Evolutionary conservation across 306 rosid species (phyloP), one percentile per base, ranked within the genome.

Genomic region (Quercus dentata): DNA sequence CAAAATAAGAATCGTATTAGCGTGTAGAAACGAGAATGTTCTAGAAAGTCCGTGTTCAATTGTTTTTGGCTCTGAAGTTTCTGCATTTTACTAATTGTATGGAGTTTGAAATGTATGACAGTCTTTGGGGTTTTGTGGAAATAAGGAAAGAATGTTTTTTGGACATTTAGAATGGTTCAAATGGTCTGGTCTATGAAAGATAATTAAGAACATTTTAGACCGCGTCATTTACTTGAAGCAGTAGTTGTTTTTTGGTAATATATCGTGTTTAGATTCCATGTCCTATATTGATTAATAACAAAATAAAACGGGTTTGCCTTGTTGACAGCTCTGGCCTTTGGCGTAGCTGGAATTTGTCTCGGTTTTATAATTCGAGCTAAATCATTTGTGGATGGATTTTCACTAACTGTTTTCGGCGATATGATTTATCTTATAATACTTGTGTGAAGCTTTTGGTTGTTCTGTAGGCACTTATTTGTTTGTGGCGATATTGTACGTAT

Each of bases 301-400:
- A 63, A 67, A 52, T 52, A 14, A 68, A 72, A 80, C 78, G 31
- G 23, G 62, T 80, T 76, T 74, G 81, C 78, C 56, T 8, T 77
- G 83, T 81, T 85, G 44, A 38, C 61, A 68, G 8, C 7, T 79
- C 62, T 71, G 56, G 76, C 35, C 58, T 82, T 30, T 85, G 63
- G 69, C 57, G 41, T 76, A 72, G 87, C 82, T 81, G 81, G 85
- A 74, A 78, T 74, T 71, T 84, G 83, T 84, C 33, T 71, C 56
- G 62, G 82, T 56, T 81, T 61, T 58, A 13, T 62, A 52, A 49
- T 74, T 74, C 61, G 49, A 41, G 79, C 52, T 28, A 69, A 69
- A 68, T 28, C 41, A 73, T 80, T 71, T 44, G 68, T 44, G 71
- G 63, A 56, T 61, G 72, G 73, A 56, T 77, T 68, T 75, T 61